Evolutionary conservation across 208 protist genomes (phyloP), one percentile per base, ranked within the genome.

Genomic region (Acanthamoeba healyi): DNA sequence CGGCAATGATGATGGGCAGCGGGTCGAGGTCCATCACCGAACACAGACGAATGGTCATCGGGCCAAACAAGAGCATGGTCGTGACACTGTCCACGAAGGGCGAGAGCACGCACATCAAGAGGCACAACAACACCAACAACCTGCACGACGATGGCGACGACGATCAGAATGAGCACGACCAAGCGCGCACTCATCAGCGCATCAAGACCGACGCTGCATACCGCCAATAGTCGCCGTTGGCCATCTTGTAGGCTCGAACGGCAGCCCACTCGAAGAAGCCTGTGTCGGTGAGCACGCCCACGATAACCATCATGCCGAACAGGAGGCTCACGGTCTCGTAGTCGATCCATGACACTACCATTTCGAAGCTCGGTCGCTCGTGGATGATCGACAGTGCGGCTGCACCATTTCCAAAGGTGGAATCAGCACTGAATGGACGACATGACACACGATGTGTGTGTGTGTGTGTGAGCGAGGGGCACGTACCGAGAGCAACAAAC

Each of bases 81-180:
- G 97, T 98, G 38, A 98, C 96, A 90, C 97, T 98, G 95, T 98
- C 97, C n/a, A 98, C 58, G 56, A 98, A 97, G 46, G 96, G 96
- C n/a, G 95, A 97, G 19, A 96, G 42, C 24, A 96, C 5, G 63
- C 32, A 42, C 56, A 74, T 92, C 56, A 92, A 77, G 63, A 72
- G 5, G 86, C 58, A 92, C 19, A 97, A 82, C 54, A 97, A 36
- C 26, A 95, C 46, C 15, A 95, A 49, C 32, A 97, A 88, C 40
- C 81, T 88, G 54, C 32, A n/a, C 5, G 17, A 42, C 17, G 32
- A 1, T 14, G 9, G 26, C 26, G 19, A 17, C 10, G 24, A 19
- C 10, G 24, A 67, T n/a, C n/a, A 67, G 29, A 7, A 36, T 67
- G 12, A 67, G 29, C 7, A 19, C 44, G 12, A 12, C 5, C 42